Evolutionary conservation across 805 yeast genomes (phyloP).

Genomic region (Starmerella bombi): DNA sequence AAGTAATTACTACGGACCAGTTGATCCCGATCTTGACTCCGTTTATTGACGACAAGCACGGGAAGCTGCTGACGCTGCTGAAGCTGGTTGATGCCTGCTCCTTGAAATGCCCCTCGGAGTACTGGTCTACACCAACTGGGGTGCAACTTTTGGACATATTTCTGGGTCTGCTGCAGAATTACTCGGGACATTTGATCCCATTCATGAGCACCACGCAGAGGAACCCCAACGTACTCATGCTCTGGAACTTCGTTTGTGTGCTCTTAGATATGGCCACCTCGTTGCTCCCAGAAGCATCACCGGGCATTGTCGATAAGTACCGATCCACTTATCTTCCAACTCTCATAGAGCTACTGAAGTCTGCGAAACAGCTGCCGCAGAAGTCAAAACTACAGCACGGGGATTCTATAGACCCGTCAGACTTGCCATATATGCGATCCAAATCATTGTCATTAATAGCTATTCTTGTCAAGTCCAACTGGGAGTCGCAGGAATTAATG

Average conservation of each 20-base stretch:
- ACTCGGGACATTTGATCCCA: not conserved
- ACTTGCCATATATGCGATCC: slow-evolving; percentile 12
- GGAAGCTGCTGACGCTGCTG: not conserved
- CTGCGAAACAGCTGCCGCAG: slow-evolving; percentile 7
- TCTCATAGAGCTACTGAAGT: slow-evolving; percentile 2
- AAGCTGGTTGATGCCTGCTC: not conserved
- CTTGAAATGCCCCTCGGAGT: too few species aligned
- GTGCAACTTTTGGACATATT: too few species aligned
- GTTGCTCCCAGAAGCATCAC: not conserved
- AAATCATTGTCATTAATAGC: slow-evolving; percentile 25
- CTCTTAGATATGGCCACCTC: not conserved
- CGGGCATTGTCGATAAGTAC: not conserved
- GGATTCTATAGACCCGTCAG: slow-evolving; percentile 5
- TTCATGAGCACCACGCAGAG: not conserved
- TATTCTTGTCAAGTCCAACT: slow-evolving; percentile 52
- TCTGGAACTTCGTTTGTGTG: slow-evolving; percentile 1
- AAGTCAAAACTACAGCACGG: slow-evolving; percentile 8
- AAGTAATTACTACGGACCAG: too few species aligned
- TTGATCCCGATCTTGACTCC: too few species aligned
- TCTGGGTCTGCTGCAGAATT: not conserved
- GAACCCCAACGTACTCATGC: not conserved
- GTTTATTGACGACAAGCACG: not conserved
- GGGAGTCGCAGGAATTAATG: slow-evolving; percentile 54
- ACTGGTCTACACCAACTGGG: too few species aligned
- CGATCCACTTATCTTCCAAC: not conserved